Percentiles rank a stretch among this genome's conserved stretches.
Evolutionary conservation across 495 filamentous ascomycete species (phyloP).

Genomic region (Aspergillus diversus): DNA sequence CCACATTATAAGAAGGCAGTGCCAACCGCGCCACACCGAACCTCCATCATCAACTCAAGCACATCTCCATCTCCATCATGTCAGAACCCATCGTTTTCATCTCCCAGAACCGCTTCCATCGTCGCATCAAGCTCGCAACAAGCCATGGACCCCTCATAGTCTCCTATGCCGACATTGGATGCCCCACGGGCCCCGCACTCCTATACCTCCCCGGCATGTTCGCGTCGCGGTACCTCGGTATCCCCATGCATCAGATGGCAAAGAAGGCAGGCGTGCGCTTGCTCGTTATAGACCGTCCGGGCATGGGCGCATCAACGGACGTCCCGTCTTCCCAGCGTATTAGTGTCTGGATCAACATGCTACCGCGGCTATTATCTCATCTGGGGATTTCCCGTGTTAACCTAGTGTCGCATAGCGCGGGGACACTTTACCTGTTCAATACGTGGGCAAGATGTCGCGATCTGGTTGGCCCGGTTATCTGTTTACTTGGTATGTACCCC

Average conservation of each 20-base stretch:
- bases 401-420: conserved; percentile 48
- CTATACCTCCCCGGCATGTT: conserved; percentile 42
- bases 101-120: conserved; percentile 34
- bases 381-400: conserved; percentile 45
- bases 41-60: background rate
- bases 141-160: conserved; percentile 29
- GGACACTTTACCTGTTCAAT: conserved; percentile 53
- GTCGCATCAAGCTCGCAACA: conserved; percentile 27
- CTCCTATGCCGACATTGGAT: conserved; percentile 35
- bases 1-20: background rate
- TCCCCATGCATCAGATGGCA: conserved; percentile 32
- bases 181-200: conserved; percentile 22
- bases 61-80: background rate
- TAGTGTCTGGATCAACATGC: conserved; percentile 43
- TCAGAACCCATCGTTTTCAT: conserved; percentile 21
- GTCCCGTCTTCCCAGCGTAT: conserved; percentile 43
- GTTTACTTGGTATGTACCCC: conserved; percentile 35
- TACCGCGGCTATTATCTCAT: conserved; percentile 44
- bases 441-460: conserved; percentile 40
- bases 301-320: conserved; percentile 50
- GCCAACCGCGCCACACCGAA: background rate
- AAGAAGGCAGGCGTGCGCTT: conserved; percentile 36
- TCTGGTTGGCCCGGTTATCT: conserved; percentile 38
- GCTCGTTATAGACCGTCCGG: conserved; percentile 37
- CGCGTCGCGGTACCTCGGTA: conserved; percentile 35